Base-by-base conservation (phyloP, 371 early-diverging fungal species). In the Blakeslea trispora region DNA sequence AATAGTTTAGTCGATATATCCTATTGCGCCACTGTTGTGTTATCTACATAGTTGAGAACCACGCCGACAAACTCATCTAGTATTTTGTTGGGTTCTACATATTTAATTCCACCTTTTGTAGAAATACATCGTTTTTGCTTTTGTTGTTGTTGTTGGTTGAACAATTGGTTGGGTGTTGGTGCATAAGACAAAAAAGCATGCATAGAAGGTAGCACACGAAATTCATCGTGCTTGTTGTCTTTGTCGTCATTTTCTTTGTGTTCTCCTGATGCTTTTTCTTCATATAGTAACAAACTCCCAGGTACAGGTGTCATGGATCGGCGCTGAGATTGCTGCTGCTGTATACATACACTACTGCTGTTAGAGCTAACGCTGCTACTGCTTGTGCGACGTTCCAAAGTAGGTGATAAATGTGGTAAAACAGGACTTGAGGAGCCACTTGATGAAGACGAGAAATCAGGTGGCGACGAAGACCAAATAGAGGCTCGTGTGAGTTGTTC, bases 401-500 rank as follows among this genome's bases (percentile, higher is more conserved):
- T 45, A n/a, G 77, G 74, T 37, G 72, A 71, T 28, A 77, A 50
- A 45, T 66, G 62, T 9, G 77, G 77, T 18, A 75, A 41, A 9
- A 55, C 52, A 32, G 75, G 69, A 13, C 70, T 65, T 15, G 65
- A 58, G 3, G 63, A 45, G 11, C 11, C 18, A 11, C 37, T 37
- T 1, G 48, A 52, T 15, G 61, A 53, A 21, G 61, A 51, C 21
- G 68, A 59, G 18, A 48, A 53, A 9, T 45, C 57, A 9, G 41
- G 45, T n/a, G 46, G 34, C 28, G 59, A 50, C 28, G 50, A 59
- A 13, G 55, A 45, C 55, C 54, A 64, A 1, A 21, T 31, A 34
- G 18, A 45, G 18, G 55, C 22, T 32, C 43, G 47, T 34, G 45
- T 39, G 21, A 41, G 44, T 17, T 41, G 50, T 43, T 43, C 55